These are phyloP conservation scores for Arthrobotrys sphaeroides DNA, from an alignment of 2,329 filamentous ascomycete species.

Conservation along the genomic window DNA sequence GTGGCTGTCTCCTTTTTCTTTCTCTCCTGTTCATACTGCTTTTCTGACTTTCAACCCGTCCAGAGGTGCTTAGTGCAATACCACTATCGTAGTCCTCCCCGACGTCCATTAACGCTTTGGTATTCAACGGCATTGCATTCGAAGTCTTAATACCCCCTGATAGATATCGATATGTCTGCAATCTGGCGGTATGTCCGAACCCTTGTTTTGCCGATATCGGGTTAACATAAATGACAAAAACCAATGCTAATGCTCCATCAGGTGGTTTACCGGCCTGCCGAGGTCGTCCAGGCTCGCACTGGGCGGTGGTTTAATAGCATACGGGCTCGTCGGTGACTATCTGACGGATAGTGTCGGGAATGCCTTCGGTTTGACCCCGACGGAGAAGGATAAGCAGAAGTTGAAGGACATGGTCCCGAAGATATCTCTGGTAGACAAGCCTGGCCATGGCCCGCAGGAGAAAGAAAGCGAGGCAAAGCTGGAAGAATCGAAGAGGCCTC, in stretches of 20 bases:
- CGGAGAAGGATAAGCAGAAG: slow-evolving; percentile 75
- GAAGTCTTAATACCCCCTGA: neutral
- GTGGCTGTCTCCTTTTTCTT: neutral
- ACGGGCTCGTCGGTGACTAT: slow-evolving; percentile 78
- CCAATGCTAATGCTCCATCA: slow-evolving; percentile 58
- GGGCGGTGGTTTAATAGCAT: slow-evolving; percentile 78
- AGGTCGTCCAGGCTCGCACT: slow-evolving; percentile 76
- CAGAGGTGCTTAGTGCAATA: neutral
- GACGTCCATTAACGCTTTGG: no score
- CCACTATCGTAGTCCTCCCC: neutral
- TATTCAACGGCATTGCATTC: neutral
- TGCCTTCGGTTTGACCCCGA: slow-evolving; percentile 75
- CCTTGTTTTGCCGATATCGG: neutral
- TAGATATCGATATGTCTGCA: slow-evolving; percentile 38
- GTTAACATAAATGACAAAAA: neutral
- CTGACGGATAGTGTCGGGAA: slow-evolving; percentile 77
- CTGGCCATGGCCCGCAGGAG: slow-evolving; percentile 50
- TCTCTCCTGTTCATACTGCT: neutral
- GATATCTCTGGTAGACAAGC: slow-evolving; percentile 70
- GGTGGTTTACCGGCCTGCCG: slow-evolving; percentile 76
- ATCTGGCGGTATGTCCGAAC: slow-evolving; percentile 43
- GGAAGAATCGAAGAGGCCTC: slow-evolving; percentile 25
- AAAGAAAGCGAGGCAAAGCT: slow-evolving; percentile 26
- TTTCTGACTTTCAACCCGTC: neutral
- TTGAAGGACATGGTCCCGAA: slow-evolving; percentile 71